phyloP scores from a whole-genome alignment of 2,329 filamentous ascomycete genomes.

The Orbilia brochopaga region DNA sequence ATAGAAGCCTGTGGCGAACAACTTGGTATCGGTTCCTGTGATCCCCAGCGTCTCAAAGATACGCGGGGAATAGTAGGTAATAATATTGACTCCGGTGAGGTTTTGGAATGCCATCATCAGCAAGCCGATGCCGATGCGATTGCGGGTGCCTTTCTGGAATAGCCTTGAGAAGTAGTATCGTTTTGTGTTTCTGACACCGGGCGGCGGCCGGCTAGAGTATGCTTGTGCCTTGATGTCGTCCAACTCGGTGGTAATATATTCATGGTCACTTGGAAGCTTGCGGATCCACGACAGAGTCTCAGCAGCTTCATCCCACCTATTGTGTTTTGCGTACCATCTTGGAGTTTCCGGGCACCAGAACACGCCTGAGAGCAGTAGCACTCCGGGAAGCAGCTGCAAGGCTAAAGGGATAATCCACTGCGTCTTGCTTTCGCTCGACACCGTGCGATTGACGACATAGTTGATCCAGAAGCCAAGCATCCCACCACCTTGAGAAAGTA shows the following conservation, averaged over 20 bases:
- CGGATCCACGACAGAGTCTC: constrained; percentile 57
- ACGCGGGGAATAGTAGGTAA: constrained; percentile 73
- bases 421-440: constrained; percentile 59
- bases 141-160: constrained; percentile 59
- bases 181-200: neutral
- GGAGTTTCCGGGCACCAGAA: constrained; percentile 55
- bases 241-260: constrained; percentile 58
- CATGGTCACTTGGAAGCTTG: constrained; percentile 57
- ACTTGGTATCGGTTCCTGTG: constrained; percentile 60
- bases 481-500: constrained; percentile 70
- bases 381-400: constrained; percentile 59
- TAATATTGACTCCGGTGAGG: constrained; percentile 68
- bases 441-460: constrained; percentile 59
- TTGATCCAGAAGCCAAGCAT: constrained; percentile 71
- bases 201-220: constrained; percentile 31
- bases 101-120: constrained; percentile 83
- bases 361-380: constrained; percentile 54
- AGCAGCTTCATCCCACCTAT: constrained; percentile 52
- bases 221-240: constrained; percentile 56
- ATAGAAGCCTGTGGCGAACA: constrained; percentile 77
- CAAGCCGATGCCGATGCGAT: constrained; percentile 73
- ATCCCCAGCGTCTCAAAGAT: constrained; percentile 73
- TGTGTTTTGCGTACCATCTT: constrained; percentile 54
- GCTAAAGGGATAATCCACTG: constrained; percentile 71
- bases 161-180: constrained; percentile 20